Evolutionary conservation across 75 land plant species (phyloP).

Genomic region (Ceratopteris richardii): DNA sequence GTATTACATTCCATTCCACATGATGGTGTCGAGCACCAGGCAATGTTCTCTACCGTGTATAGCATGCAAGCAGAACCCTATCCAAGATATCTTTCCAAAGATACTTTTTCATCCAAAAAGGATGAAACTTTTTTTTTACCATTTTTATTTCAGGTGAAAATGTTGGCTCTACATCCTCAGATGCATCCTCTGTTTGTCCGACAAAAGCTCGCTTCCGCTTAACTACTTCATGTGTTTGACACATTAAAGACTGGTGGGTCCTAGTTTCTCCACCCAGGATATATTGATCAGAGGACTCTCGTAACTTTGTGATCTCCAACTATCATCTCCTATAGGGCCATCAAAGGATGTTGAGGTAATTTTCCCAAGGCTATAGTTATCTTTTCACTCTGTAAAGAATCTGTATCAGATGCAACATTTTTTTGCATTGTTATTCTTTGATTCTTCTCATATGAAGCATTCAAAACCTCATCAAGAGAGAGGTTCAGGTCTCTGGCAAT

Average conservation of each 20-base stretch:
- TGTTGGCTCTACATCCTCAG: conserved; percentile 9
- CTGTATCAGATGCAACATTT: conserved; percentile 1
- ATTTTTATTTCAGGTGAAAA: too few species aligned
- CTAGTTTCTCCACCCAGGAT: too few species aligned
- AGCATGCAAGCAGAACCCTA: conserved; percentile 63
- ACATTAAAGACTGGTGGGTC: too few species aligned
- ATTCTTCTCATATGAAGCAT: conserved; percentile 65
- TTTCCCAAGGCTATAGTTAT: conserved; percentile 1
- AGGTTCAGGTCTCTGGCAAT: conserved; percentile 83
- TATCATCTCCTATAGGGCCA: not conserved
- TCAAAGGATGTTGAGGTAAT: not conserved
- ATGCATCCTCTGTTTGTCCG: conserved; percentile 21
- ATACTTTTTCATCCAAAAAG: conserved; percentile 43
- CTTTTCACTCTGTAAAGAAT: not conserved
- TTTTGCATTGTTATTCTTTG: conserved; percentile 22
- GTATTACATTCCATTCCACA: conserved; percentile 59
- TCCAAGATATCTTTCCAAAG: conserved; percentile 78
- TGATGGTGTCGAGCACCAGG: conserved; percentile 59
- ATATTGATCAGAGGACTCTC: not conserved
- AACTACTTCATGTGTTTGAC: too few species aligned
- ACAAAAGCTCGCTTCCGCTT: too few species aligned
- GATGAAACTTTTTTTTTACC: conserved; percentile 45
- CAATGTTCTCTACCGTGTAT: conserved; percentile 66
- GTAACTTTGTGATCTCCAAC: not conserved
- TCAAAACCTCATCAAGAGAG: conserved; percentile 84